Percentiles rank a stretch among this genome's conserved stretches.
Conservation (phyloP, 169 alveolate genomes). For the Plasmodium coatneyi region DNA sequence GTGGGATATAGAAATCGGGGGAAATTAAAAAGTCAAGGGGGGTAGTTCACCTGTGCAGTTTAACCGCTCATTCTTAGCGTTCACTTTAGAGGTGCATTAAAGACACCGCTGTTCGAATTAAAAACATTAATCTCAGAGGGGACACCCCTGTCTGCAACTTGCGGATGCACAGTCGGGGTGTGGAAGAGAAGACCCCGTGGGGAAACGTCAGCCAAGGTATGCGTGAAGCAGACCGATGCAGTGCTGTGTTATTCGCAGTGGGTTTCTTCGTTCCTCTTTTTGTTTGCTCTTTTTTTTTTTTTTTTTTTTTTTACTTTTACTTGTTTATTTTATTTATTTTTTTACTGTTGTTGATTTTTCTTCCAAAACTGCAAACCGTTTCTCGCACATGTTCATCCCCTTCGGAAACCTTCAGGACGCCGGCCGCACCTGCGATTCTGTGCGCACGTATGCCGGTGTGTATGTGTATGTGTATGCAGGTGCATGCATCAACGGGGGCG, state of each 20-base stretch:
- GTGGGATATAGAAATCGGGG: not conserved
- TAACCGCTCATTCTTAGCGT: not conserved
- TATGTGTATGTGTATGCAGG: not conserved
- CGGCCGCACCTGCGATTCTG: constrained; percentile 43
- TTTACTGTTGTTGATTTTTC: not conserved
- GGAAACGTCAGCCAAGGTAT: not conserved
- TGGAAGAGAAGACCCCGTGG: not conserved
- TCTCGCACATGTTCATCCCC: not conserved
- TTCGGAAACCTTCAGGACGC: not conserved
- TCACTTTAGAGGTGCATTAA: not conserved
- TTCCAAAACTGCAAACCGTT: not conserved
- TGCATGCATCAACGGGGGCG: not conserved
- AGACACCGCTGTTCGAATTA: not conserved
- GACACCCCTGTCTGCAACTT: constrained; percentile 19
- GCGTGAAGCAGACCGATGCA: not conserved
- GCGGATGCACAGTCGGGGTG: not conserved
- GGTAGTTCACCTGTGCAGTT: not conserved
- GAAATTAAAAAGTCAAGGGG: not conserved
- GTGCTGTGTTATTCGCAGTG: not conserved
- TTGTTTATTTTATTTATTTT: not conserved
- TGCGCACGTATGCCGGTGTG: not conserved
- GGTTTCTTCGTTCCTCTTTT: not conserved
- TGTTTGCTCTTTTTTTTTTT: not conserved
- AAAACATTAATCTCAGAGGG: not conserved
- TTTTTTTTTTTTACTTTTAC: not conserved